A percentile compares a stretch with the other conserved stretches of the same genome.
phyloP scores from a whole-genome alignment of 2,329 filamentous ascomycete genomes.

The Nemania sp. region DNA sequence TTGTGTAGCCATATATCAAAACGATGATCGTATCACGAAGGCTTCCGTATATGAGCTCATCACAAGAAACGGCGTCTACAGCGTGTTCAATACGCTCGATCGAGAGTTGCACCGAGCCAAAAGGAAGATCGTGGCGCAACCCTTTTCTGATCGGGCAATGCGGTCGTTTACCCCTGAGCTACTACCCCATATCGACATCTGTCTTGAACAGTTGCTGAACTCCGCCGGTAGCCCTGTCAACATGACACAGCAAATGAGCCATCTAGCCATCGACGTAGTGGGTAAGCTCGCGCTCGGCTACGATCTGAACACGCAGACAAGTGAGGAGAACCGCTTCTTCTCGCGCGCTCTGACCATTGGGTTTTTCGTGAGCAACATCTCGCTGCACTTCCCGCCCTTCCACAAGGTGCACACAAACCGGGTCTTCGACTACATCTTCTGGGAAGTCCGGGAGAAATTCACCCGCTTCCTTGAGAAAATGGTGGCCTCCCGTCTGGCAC shows the following conservation, averaged over 20 bases:
- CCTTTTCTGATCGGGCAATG: background rate
- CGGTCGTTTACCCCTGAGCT: background rate
- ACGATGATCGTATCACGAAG: background rate
- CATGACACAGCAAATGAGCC: constrained; percentile 21
- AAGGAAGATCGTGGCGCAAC: background rate
- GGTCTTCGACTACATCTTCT: constrained; percentile 11
- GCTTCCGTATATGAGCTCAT: background rate
- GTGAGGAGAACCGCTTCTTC: constrained; percentile 18
- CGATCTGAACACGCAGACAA: constrained; percentile 19
- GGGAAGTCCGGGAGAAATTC: constrained; percentile 3
- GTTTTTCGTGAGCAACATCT: constrained; percentile 14
- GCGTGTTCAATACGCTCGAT: background rate
- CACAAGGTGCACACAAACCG: constrained; percentile 6
- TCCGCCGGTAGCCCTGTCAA: constrained; percentile 7
- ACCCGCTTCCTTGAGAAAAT: constrained; percentile 11
- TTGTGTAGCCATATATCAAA: background rate
- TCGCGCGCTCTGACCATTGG: background rate
- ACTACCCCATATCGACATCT: constrained; percentile 2
- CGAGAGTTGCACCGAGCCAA: background rate
- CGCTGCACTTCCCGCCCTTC: constrained; percentile 15
- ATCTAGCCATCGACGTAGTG: constrained; percentile 17
- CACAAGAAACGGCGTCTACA: background rate
- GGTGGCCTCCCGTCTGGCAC: constrained; percentile 19
- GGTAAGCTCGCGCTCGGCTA: constrained; percentile 24
- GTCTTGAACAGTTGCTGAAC: constrained; percentile 10